phyloP scores from a whole-genome alignment of 2,329 filamentous ascomycete species.

The Aschersonia sp. region DNA sequence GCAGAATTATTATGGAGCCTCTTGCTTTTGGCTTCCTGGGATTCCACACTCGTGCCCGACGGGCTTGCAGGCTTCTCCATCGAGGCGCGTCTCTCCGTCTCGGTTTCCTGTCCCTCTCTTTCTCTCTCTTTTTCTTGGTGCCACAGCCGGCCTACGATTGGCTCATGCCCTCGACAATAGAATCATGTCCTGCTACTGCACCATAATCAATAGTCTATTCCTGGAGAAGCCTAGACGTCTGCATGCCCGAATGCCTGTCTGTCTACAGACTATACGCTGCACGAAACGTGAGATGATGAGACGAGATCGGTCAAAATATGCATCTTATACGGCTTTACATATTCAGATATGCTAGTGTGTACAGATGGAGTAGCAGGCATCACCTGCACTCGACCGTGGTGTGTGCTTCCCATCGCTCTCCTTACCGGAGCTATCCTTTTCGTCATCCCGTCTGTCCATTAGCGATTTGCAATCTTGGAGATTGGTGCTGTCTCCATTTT shows the following conservation, averaged over 20 bases:
- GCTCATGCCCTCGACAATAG: too few species aligned
- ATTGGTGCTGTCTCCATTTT: background rate
- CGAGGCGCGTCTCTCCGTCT: too few species aligned
- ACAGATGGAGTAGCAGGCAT: background rate
- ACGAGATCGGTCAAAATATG: background rate
- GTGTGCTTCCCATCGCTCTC: background rate
- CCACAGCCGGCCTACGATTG: too few species aligned
- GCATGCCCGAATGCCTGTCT: background rate
- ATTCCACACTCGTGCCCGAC: too few species aligned
- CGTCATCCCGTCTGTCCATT: background rate
- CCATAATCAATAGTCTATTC: too few species aligned
- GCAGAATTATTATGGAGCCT: too few species aligned
- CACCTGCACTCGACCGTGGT: background rate
- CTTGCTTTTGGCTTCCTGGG: too few species aligned
- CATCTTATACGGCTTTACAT: background rate
- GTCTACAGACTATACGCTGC: background rate
- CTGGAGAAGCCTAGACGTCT: too few species aligned
- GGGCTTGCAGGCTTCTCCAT: too few species aligned
- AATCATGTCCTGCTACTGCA: too few species aligned
- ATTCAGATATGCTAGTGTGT: background rate
- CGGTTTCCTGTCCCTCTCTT: too few species aligned
- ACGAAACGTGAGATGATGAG: background rate
- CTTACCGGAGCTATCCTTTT: background rate
- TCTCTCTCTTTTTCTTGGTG: too few species aligned
- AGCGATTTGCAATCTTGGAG: background rate